phyloP scores from a whole-genome alignment of 2,329 filamentous ascomycete genomes.

The Phoma sp. region DNA sequence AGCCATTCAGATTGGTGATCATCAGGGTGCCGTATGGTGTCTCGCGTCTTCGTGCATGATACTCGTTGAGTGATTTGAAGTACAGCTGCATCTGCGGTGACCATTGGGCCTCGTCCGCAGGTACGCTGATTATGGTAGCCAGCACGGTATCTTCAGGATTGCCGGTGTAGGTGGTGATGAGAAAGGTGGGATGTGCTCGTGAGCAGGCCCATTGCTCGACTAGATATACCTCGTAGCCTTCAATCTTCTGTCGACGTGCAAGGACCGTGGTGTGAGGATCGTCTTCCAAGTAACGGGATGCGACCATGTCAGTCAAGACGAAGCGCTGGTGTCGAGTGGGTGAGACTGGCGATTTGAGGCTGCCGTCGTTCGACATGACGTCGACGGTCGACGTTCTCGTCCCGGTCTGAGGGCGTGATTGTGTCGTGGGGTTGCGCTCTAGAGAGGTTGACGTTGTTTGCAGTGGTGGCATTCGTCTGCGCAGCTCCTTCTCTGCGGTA shows the following conservation, averaged over 20 bases:
- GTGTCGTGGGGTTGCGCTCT: conserved; percentile 24
- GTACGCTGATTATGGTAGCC: conserved; percentile 81
- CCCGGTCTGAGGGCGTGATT: conserved; percentile 19
- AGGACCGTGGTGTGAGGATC: conserved; percentile 78
- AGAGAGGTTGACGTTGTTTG: conserved; percentile 31
- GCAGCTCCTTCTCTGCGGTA: conserved; percentile 38
- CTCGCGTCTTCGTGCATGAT: conserved; percentile 82
- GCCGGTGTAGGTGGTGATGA: conserved; percentile 92
- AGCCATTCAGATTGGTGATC: conserved; percentile 91
- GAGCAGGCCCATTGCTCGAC: conserved; percentile 99
- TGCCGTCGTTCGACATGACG: conserved; percentile 13
- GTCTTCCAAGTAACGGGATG: conserved; percentile 78
- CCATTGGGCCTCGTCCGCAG: conserved; percentile 80
- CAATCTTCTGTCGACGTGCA: conserved; percentile 71
- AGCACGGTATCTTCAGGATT: conserved; percentile 79
- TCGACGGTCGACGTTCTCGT: conserved; percentile 21
- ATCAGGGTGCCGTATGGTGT: conserved; percentile 84
- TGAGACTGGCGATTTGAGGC: conserved; percentile 27
- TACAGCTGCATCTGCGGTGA: conserved; percentile 80
- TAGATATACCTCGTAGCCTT: conserved; percentile 90
- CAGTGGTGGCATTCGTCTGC: conserved; percentile 33
- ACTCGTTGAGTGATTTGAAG: conserved; percentile 84
- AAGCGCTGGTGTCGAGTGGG: conserved; percentile 59
- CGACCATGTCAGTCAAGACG: conserved; percentile 70
- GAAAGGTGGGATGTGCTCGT: conserved; percentile 83